A percentile compares a stretch with the other conserved stretches of the same genome.
These are phyloP conservation scores for Eutrema japonicum DNA, from an alignment of 345 rosid species.

Conservation along the genomic window DNA sequence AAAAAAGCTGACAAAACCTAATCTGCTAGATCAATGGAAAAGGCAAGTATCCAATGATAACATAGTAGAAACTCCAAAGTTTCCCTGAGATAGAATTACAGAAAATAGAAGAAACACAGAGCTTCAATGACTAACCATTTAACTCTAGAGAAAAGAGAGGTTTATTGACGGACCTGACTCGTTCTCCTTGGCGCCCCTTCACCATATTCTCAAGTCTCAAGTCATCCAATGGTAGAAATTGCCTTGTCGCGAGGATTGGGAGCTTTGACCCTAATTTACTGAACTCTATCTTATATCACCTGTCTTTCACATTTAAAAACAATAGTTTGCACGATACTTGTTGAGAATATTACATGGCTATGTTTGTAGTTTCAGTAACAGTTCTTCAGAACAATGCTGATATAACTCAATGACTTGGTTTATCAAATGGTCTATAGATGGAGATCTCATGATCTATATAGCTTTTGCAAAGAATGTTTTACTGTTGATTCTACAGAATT, in stretches of 20 bases:
- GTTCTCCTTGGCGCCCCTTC: conserved; percentile 8
- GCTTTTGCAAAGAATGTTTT: conserved; percentile 1
- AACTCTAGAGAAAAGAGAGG: neutral
- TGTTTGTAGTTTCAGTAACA: neutral
- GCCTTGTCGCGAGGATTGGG: neutral
- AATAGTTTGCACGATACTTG: neutral
- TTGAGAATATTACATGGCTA: neutral
- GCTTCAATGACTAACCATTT: conserved; percentile 22
- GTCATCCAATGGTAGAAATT: neutral
- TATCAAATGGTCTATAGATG: neutral
- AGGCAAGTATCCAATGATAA: neutral
- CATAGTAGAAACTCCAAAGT: conserved; percentile 8
- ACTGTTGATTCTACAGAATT: neutral
- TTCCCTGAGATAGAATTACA: neutral
- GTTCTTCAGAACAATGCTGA: conserved; percentile 4
- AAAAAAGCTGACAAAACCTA: conserved; percentile 3
- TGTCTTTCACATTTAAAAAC: conserved; percentile 1
- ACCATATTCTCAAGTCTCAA: neutral
- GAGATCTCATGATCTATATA: neutral
- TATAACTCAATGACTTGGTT: neutral
- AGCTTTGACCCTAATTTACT: neutral
- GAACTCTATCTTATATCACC: conserved; percentile 12
- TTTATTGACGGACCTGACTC: conserved; percentile 1
- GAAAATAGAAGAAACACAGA: conserved; percentile 13
- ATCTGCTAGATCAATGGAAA: neutral